Evolutionary conservation across 106 monocot genomes (phyloP), one percentile per base, ranked within the genome.

Genomic region (Chionographis japonica): DNA sequence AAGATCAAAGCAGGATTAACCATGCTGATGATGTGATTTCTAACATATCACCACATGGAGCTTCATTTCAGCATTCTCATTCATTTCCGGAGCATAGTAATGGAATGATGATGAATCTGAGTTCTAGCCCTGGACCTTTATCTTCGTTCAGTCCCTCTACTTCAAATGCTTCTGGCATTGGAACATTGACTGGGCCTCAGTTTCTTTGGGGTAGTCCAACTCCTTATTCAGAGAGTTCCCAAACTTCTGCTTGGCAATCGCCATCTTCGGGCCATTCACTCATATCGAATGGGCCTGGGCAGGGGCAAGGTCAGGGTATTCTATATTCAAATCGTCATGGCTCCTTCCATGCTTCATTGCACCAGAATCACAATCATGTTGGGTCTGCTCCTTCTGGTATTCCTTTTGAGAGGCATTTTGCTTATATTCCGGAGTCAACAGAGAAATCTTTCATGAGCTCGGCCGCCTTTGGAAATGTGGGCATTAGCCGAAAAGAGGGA

Each of bases 371-470:
- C 46, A 77, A 81, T 64, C 81, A 77, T 71, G 80, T 88, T 57
- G 91, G 87, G 60, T 92, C 91, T 62, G 91, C 91, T 61, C 91
- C 91, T n/a, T 77, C 91, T 67, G 84, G 65, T 16, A 35, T 81
- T 63, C 84, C 91, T 72, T 72, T 79, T 41, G 87, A 91, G 50
- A 82, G 75, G 69, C 72, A 75, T 39, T 84, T 77, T 75, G 82
- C 79, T 14, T 79, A 71, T 60, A 72, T 68, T 20, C 61, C 78
- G 1, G 86, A 84, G 71, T 76, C 74, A 50, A 62, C 87, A 50
- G 81, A 84, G 1, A 46, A 76, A 67, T 75, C 86, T 52, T 84
- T 83, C 46, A 73, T 69, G 70, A 80, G 63, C 69, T 54, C 69
- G 13, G 51, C 37, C 54, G 52, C 65, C 16, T 78, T 78, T 75